Conservation (phyloP, 768 basidiomycete genomes). For the Zangia roseola region DNA sequence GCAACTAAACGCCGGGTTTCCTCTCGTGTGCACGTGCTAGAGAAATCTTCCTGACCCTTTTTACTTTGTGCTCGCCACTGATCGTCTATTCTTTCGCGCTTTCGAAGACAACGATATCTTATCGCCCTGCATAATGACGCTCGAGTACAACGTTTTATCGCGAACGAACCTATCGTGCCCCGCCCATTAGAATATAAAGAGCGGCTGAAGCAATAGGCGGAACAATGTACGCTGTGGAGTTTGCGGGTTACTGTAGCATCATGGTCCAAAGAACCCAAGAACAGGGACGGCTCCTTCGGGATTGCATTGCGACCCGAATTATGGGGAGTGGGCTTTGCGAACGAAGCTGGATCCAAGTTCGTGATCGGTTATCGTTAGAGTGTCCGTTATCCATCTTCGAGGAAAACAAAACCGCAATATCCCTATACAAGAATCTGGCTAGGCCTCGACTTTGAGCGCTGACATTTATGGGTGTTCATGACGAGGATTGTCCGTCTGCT, state of each 20-base stretch:
- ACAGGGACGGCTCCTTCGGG: constrained; percentile 25
- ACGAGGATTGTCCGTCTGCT: constrained; percentile 16
- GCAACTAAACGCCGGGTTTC: too few relatives aligned
- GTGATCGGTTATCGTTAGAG: constrained; percentile 23
- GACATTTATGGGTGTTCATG: constrained; percentile 31
- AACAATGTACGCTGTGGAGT: constrained; percentile 17
- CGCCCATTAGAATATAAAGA: constrained; percentile 15
- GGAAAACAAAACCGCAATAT: constrained; percentile 16
- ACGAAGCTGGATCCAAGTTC: constrained; percentile 15
- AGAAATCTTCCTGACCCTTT: not conserved
- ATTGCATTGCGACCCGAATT: constrained; percentile 24
- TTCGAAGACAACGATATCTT: constrained; percentile 20
- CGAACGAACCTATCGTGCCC: constrained; percentile 20
- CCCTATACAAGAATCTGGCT: constrained; percentile 28
- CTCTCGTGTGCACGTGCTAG: not conserved
- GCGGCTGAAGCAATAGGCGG: constrained; percentile 10
- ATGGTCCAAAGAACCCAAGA: constrained; percentile 21
- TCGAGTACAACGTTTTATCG: constrained; percentile 17
- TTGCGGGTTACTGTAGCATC: constrained; percentile 20
- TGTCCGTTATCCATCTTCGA: constrained; percentile 21
- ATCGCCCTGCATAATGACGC: constrained; percentile 23
- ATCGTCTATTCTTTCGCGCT: constrained; percentile 24
- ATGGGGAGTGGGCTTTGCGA: constrained; percentile 28
- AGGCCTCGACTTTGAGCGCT: constrained; percentile 28
- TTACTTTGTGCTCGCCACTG: constrained; percentile 28